Conservation (phyloP, 345 rosid species). For the Raphanus sativus region DNA sequence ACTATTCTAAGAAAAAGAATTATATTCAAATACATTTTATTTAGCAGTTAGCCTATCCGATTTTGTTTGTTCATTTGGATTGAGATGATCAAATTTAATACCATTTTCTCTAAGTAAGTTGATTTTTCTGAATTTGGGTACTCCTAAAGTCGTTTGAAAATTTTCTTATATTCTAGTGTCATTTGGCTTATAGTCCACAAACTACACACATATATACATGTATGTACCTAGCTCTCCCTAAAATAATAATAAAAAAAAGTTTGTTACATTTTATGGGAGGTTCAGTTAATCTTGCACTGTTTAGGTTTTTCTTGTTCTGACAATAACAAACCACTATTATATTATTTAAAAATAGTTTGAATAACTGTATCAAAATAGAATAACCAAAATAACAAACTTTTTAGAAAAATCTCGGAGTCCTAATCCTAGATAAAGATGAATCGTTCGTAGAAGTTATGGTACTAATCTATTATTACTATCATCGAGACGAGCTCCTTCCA, state of each 20-base stretch:
- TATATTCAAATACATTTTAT: not conserved
- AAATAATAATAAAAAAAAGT: not conserved
- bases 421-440: no score
- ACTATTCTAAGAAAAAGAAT: no score
- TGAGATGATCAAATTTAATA: not conserved
- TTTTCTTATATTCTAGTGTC: not conserved
- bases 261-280: not conserved
- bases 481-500: constrained; percentile 12
- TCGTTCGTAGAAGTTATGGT: not conserved
- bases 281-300: constrained; percentile 20
- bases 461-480: not conserved
- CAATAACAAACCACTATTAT: no score
- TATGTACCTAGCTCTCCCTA: not conserved
- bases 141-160: not conserved
- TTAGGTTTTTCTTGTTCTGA: not conserved
- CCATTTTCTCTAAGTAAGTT: not conserved
- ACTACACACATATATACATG: not conserved
- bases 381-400: no score
- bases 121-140: not conserved
- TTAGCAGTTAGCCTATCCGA: not conserved
- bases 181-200: not conserved
- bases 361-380: no score
- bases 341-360: no score
- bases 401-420: no score
- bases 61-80: not conserved